Percentiles rank a stretch among this genome's conserved stretches.
Conservation (phyloP, 2,329 filamentous ascomycete genomes). For the Davidsoniella australis region DNA sequence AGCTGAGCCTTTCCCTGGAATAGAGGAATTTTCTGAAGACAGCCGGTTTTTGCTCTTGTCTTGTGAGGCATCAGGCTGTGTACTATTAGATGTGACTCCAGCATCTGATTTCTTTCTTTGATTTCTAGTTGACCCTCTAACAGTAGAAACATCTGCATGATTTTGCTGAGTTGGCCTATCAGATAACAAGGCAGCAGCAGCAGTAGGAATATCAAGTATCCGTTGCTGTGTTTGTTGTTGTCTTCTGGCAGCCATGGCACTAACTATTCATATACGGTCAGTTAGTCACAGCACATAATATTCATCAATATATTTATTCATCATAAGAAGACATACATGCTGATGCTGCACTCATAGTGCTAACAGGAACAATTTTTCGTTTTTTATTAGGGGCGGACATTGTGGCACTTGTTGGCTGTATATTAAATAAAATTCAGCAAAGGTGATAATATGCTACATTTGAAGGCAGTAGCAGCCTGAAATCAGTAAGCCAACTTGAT, state of each 20-base stretch:
- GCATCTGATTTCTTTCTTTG: background rate
- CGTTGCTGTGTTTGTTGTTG: slow-evolving; percentile 1
- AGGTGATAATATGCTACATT: background rate
- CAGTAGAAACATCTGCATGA: background rate
- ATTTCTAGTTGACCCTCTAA: background rate
- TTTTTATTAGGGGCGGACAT: slow-evolving; percentile 9
- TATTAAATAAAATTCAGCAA: background rate
- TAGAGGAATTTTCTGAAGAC: too few relatives aligned
- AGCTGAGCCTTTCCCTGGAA: too few relatives aligned
- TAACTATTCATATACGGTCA: slow-evolving; percentile 7
- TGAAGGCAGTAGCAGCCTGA: background rate
- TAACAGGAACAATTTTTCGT: slow-evolving; percentile 2
- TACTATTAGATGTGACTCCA: too few relatives aligned
- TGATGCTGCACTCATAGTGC: slow-evolving; percentile 3
- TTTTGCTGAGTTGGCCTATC: background rate
- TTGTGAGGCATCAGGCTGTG: too few relatives aligned
- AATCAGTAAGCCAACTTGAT: too few relatives aligned
- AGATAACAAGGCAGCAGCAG: slow-evolving; percentile 3
- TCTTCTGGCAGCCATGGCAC: slow-evolving; percentile 8
- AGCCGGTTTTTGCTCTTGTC: too few relatives aligned
- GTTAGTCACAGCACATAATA: background rate
- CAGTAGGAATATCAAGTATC: background rate
- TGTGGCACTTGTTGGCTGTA: background rate
- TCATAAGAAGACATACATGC: slow-evolving; percentile 5
- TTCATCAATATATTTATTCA: background rate